phyloP scores from a whole-genome alignment of 179 eudicot species.

The Actinidia arguta region DNA sequence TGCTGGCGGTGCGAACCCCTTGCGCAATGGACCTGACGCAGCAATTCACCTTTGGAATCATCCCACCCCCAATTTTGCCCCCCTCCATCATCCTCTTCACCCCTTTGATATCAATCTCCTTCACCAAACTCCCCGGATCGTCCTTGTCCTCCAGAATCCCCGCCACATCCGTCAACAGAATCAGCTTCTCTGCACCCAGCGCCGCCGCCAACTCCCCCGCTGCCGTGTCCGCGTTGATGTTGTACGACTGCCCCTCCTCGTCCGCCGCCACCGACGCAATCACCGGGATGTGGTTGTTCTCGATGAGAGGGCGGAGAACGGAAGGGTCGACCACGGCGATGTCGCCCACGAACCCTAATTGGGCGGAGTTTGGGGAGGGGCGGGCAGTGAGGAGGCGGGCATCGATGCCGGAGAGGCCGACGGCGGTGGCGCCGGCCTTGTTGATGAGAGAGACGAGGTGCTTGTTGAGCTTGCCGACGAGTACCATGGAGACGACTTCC shows the following conservation, averaged over 20 bases:
- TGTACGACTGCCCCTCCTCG: slow-evolving; percentile 70
- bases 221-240: slow-evolving; percentile 87
- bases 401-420: slow-evolving; percentile 82
- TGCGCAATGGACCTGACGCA: slow-evolving; percentile 79
- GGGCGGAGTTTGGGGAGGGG: slow-evolving; percentile 63
- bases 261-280: slow-evolving; percentile 91
- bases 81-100: slow-evolving; percentile 61
- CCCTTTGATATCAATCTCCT: slow-evolving; percentile 79
- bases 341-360: slow-evolving; percentile 88
- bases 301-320: slow-evolving; percentile 65
- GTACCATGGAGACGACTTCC: slow-evolving; percentile 91
- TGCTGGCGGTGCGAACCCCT: slow-evolving; percentile 86
- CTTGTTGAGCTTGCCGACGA: slow-evolving; percentile 88
- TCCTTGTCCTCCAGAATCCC: slow-evolving; percentile 76
- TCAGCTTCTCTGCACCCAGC: slow-evolving; percentile 81
- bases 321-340: slow-evolving; percentile 74
- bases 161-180: slow-evolving; percentile 82
- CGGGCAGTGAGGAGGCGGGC: slow-evolving; percentile 82
- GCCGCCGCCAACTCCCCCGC: slow-evolving; percentile 92
- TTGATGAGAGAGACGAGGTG: slow-evolving; percentile 74
- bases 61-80: slow-evolving; percentile 84
- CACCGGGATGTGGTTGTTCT: slow-evolving; percentile 71
- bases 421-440: slow-evolving; percentile 86
- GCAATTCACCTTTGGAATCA: slow-evolving; percentile 94
- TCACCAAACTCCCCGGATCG: slow-evolving; percentile 68